Evolutionary conservation across 2,329 filamentous ascomycete genomes (phyloP).

Genomic region (Alternaria hordeiaustralica): DNA sequence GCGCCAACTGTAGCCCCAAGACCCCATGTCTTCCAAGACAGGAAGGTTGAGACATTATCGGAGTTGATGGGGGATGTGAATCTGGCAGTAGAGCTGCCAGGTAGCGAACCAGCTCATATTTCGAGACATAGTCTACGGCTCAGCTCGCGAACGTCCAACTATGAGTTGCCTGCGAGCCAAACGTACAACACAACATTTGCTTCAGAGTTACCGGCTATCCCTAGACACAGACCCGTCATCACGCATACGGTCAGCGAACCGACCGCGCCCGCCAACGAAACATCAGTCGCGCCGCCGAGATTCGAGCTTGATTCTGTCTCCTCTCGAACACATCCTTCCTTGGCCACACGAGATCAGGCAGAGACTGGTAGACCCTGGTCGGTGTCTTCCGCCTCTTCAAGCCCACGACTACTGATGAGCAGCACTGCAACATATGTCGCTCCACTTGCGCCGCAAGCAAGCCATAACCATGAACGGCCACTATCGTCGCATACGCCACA

Average conservation of each 20-base stretch:
- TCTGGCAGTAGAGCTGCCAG: constrained; percentile 15
- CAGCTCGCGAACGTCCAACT: not conserved
- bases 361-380: not conserved
- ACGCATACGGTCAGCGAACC: constrained; percentile 12
- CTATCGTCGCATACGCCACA: not conserved
- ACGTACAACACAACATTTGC: not conserved
- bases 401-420: not conserved
- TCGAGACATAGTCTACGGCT: not conserved
- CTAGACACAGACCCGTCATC: constrained; percentile 9
- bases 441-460: not conserved
- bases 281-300: not conserved
- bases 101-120: constrained; percentile 8
- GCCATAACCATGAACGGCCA: not conserved
- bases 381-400: not conserved
- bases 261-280: not conserved
- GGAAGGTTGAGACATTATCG: not conserved
- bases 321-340: not conserved
- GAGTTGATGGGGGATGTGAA: constrained; percentile 17
- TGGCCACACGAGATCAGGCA: not conserved
- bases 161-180: not conserved
- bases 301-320: not conserved
- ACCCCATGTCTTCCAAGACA: not conserved
- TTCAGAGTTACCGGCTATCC: constrained; percentile 3
- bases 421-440: not conserved
- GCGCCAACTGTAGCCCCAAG: not conserved